These are phyloP conservation scores for Pseudodiploospora longispora DNA, from an alignment of 2,329 filamentous ascomycete species.

Conservation along the genomic window DNA sequence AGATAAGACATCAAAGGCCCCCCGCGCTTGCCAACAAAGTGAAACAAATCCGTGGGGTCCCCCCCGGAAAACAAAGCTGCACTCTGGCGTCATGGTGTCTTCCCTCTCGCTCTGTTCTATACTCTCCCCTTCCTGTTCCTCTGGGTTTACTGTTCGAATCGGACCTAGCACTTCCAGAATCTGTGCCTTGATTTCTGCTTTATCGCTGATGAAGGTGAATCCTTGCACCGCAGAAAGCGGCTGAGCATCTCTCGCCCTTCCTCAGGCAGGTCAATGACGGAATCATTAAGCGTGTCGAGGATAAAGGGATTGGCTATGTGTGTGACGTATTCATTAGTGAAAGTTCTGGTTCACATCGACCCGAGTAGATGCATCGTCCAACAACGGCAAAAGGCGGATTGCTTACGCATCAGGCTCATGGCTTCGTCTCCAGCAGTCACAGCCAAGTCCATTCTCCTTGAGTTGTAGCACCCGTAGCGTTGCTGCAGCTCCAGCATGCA, in stretches of 20 bases:
- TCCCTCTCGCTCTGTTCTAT: constrained; percentile 10
- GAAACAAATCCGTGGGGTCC: neutral
- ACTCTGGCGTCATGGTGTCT: neutral
- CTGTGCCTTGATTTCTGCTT: constrained; percentile 17
- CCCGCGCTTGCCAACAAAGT: neutral
- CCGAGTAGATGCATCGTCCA: neutral
- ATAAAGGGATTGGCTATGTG: constrained; percentile 30
- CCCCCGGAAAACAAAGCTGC: neutral
- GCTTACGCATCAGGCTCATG: constrained; percentile 37
- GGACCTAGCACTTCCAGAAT: constrained; percentile 16
- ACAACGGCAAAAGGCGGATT: neutral
- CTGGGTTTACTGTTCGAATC: no score
- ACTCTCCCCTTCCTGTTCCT: no score
- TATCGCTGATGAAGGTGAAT: constrained; percentile 3
- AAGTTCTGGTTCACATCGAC: neutral
- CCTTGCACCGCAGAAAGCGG: constrained; percentile 17
- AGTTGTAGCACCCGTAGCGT: constrained; percentile 41
- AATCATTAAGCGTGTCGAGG: constrained; percentile 32
- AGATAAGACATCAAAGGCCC: neutral
- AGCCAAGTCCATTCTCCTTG: constrained; percentile 39
- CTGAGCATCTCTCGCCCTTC: constrained; percentile 28
- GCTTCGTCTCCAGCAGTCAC: constrained; percentile 32
- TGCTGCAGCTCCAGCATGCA: constrained; percentile 42
- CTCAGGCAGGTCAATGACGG: constrained; percentile 27
- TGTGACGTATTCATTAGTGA: neutral